Evolutionary conservation across 202 grass and related monocot genomes (phyloP).

Genomic region (Tripidium arundinaceum): DNA sequence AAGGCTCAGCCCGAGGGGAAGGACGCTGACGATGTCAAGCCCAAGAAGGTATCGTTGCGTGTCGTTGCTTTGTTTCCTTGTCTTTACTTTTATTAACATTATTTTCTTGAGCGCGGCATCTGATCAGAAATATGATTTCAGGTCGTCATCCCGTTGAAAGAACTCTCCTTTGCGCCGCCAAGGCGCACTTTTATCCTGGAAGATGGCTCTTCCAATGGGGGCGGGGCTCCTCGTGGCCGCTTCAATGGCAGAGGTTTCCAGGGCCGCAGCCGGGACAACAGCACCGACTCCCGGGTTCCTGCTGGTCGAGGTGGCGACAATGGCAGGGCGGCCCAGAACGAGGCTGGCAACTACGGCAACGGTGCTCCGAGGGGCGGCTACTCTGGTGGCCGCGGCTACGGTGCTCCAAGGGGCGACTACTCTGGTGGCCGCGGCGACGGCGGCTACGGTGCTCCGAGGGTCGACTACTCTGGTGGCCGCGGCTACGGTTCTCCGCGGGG

Average conservation of each 20-base stretch:
- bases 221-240: background rate
- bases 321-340: background rate
- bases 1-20: background rate
- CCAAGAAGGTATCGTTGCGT: conserved; percentile 32
- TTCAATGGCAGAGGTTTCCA: conserved; percentile 6
- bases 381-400: background rate
- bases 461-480: background rate
- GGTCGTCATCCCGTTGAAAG: background rate
- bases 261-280: conserved; percentile 2
- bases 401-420: too few species aligned
- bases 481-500: too few species aligned
- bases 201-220: background rate
- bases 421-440: too few species aligned
- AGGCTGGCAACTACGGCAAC: background rate
- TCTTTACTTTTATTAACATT: background rate
- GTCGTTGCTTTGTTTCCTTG: background rate
- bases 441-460: background rate
- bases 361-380: background rate
- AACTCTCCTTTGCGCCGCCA: background rate
- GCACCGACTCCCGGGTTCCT: background rate
- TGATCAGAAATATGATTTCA: conserved; percentile 18
- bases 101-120: background rate
- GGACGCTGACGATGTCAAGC: background rate
- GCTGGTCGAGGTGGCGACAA: background rate
- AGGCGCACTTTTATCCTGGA: background rate